Evolutionary conservation across 106 monocot species (phyloP), one percentile per base, ranked within the genome.

Genomic region (Chionographis japonica): DNA sequence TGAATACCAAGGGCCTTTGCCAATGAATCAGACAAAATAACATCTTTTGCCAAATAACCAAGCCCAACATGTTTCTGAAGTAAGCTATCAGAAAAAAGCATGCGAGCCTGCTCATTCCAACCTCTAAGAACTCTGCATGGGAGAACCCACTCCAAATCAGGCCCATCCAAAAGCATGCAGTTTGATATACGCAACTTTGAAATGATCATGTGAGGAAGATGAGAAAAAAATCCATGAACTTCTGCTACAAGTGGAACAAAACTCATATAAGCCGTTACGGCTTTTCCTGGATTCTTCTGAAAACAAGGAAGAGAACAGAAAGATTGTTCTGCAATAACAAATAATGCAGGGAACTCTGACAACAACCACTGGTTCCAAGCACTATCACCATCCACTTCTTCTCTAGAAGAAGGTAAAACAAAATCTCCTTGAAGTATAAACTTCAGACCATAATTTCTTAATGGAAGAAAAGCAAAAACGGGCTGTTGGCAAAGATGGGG

Each of bases 381-480:
- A 85, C 87, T 93, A 73, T 90, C 69, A 62, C 85, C 88, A 79
- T 93, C 93, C 12, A 98, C 89, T 83, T 98, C 98, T 78, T 98
- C 98, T 81, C 98, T 89, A 19, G 98, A 98, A 72, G 98, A 90
- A 75, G 98, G 93, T 63, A 98, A 71, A 66, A 93, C 80, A 79
- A 98, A 98, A 83, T 98, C 98, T 51, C 89, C 98, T 74, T 98
- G 98, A 77, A 98, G 83, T 75, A 98, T 93, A 79, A 93, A 98
- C 68, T 90, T 98, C 69, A 98, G 59, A 3, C 98, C 98, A 77
- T 98, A 98, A 50, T 86, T 83, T 74, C 98, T 84, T 54, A 98
- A 55, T 60, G 98, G 98, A 56, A 98, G 92, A 81, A 90, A 98
- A 68, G 98, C 82, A 87, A 98, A 98, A 79, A 90, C 98, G 58